Evolutionary conservation across 1,284 basidiomycete species (phyloP).

Genomic region (Coriolopsis trogii): DNA sequence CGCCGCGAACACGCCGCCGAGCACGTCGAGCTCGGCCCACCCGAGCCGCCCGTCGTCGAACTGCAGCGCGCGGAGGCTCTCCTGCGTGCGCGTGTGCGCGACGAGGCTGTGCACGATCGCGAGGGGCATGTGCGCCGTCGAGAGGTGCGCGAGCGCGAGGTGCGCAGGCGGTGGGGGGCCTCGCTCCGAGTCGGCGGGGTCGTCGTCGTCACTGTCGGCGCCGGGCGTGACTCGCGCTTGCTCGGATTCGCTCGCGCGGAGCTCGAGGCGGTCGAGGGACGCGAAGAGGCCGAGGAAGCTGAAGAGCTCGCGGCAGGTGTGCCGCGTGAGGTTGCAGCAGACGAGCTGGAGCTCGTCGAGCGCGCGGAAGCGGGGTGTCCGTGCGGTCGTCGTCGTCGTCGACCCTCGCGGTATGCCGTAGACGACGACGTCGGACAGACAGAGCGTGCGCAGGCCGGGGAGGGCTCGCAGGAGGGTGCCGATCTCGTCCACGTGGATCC

Average conservation of each 20-base stretch:
- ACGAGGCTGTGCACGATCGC: background rate
- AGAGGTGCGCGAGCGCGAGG: slow-evolving; percentile 1
- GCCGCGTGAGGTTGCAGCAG: background rate
- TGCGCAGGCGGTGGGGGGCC: background rate
- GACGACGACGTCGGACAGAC: background rate
- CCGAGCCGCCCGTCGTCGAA: slow-evolving; percentile 2
- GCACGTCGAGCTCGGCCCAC: slow-evolving; percentile 2
- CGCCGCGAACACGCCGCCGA: background rate
- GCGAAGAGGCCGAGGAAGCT: slow-evolving; percentile 5
- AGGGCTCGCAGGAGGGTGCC: background rate
- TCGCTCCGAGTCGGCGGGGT: too few relatives aligned
- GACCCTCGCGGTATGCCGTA: too few relatives aligned
- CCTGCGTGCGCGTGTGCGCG: background rate
- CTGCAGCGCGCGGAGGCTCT: slow-evolving; percentile 2
- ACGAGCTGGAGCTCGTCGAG: slow-evolving; percentile 3
- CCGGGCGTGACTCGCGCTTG: too few relatives aligned
- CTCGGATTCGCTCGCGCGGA: background rate
- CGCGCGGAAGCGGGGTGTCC: background rate
- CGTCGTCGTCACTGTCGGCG: background rate
- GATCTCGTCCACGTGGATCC: background rate
- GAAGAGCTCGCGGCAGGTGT: background rate
- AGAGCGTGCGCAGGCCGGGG: background rate
- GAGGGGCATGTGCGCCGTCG: slow-evolving; percentile 1
- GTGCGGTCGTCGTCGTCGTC: background rate
- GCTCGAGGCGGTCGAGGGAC: background rate